Evolutionary conservation across 2,329 filamentous ascomycete genomes (phyloP).

Genomic region (Phialophora tarda): DNA sequence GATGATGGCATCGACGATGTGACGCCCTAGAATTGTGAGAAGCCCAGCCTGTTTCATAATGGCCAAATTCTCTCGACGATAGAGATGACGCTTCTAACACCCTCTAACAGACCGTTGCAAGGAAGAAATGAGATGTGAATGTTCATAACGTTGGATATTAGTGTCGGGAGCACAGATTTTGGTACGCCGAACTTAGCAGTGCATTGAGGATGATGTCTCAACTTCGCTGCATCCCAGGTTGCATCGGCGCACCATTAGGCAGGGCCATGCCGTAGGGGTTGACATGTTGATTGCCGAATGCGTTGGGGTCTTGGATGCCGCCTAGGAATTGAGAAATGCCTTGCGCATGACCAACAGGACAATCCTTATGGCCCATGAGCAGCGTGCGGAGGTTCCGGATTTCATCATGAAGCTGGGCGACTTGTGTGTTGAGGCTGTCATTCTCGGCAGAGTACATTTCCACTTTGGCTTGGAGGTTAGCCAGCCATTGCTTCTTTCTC

Average conservation of each 20-base stretch:
- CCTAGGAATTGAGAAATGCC: constrained; percentile 58
- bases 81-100: constrained; percentile 11
- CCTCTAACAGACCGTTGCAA: constrained; percentile 1
- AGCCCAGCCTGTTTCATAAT: constrained; percentile 29
- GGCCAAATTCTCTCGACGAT: constrained; percentile 13
- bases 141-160: constrained; percentile 27
- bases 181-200: neutral
- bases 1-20: constrained; percentile 9
- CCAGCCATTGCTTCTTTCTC: constrained; percentile 98
- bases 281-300: constrained; percentile 44
- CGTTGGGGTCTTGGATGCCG: constrained; percentile 45
- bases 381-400: constrained; percentile 94
- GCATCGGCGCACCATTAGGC: constrained; percentile 42
- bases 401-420: constrained; percentile 85
- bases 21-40: constrained; percentile 16
- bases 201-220: constrained; percentile 18
- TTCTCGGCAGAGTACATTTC: constrained; percentile 93
- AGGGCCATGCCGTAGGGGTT: constrained; percentile 53
- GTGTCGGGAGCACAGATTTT: constrained; percentile 2
- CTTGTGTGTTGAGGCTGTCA: constrained; percentile 80
- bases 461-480: constrained; percentile 91
- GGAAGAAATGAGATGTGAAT: constrained; percentile 20
- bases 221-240: constrained; percentile 39
- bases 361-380: constrained; percentile 92
- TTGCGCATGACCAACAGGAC: constrained; percentile 87